A percentile compares a stretch with the other conserved stretches of the same genome.
These are phyloP conservation scores for Pisolithus orientalis DNA, from an alignment of 768 basidiomycete species.

Conservation along the genomic window DNA sequence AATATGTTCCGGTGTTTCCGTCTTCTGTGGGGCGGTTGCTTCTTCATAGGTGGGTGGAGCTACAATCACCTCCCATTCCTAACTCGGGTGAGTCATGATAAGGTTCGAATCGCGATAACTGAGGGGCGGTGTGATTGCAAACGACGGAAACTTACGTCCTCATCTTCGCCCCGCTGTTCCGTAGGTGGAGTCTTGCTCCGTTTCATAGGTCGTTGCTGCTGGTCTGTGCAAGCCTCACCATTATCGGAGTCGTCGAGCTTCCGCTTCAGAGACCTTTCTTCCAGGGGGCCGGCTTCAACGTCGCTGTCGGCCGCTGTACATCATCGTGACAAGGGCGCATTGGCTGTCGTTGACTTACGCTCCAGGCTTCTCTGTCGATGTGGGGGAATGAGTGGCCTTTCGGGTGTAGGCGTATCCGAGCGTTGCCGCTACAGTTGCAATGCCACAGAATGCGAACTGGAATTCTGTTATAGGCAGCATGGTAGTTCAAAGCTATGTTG, in stretches of 20 bases:
- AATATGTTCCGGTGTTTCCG: neutral
- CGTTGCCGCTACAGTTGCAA: constrained; percentile 55
- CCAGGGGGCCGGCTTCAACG: constrained; percentile 19
- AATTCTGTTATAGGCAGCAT: constrained; percentile 51
- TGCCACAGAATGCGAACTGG: constrained; percentile 49
- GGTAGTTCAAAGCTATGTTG: constrained; percentile 9
- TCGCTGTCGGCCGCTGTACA: constrained; percentile 25
- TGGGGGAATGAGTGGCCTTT: constrained; percentile 22
- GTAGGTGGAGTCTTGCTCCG: constrained; percentile 39
- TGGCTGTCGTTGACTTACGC: constrained; percentile 28
- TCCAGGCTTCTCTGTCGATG: constrained; percentile 15
- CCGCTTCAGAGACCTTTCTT: constrained; percentile 27
- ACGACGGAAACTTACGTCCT: constrained; percentile 16
- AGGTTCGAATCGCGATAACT: constrained; percentile 9
- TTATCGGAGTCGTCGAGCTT: constrained; percentile 25
- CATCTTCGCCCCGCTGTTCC: constrained; percentile 23
- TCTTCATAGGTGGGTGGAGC: constrained; percentile 26
- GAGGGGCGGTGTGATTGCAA: neutral
- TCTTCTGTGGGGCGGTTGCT: constrained; percentile 1
- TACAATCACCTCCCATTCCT: constrained; percentile 29
- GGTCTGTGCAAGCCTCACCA: constrained; percentile 25
- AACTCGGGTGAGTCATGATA: constrained; percentile 15
- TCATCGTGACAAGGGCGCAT: constrained; percentile 23
- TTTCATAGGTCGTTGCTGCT: constrained; percentile 21
- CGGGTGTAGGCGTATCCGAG: constrained; percentile 53